Evolutionary conservation across 1,139 yeast genomes (phyloP), one percentile per base, ranked within the genome.

Genomic region (Candida sp.): DNA sequence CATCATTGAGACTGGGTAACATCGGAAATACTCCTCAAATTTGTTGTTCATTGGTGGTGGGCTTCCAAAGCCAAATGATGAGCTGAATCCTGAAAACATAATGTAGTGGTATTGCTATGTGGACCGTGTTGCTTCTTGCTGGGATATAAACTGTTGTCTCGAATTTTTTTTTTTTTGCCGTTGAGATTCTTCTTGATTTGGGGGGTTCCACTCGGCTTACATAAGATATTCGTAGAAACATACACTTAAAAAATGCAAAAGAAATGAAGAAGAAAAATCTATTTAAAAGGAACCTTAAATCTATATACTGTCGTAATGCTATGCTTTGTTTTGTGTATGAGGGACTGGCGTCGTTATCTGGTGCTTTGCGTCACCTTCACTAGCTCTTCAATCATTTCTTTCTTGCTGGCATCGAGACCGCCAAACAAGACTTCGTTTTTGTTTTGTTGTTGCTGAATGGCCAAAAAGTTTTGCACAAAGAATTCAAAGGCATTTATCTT

Each of bases 1-100:
- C 94, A 91, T 90, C 96, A 90, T 90, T 3, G 88, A 80, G 39
- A 93, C 82, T 3, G 98, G 98, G 66, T 92, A 94, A 63, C 97
- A 90, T 63, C 99, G 81, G 75, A 90, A 94, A 69, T 83, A 89
- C 59, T 92, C 97, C 62, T 89, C 92, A 70, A 82, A 83, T 45
- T 69, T 74, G 52, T 64, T 67, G 55, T 62, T 66, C 58, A 64
- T 60, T 32, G 38, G 35, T 11, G 38, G 12, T 8, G 75, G 69
- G 11, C 65, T 62, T 28, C 65, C 68, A 48, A 74, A 70, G 58
- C 70, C 68, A 59, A 75, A 62, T 3, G 66, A 64, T 8, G 77
- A 66, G 7, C 81, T 81, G 56, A 77, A 77, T 11, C 78, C 75
- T 27, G 81, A 73, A 59, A 77, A 77, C 82, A 77, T 77, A 31